Evolutionary conservation across 1,139 yeast genomes (phyloP).

Genomic region (Zygosaccharomyces sapae): DNA sequence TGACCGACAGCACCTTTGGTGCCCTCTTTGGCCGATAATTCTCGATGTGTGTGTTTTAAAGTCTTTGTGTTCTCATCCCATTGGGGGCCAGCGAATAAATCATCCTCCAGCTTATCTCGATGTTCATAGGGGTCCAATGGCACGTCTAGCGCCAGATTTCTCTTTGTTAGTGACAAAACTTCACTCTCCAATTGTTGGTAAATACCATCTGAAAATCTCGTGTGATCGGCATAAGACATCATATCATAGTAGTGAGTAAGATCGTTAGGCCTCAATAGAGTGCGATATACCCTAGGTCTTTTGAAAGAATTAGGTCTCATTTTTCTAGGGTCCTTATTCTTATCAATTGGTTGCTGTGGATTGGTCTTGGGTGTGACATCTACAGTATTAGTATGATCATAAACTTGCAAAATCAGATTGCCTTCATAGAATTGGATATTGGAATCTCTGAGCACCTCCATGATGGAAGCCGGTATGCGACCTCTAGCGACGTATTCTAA

Average conservation of each 20-base stretch:
- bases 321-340: slow-evolving; percentile 13
- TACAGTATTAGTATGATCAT: slow-evolving; percentile 59
- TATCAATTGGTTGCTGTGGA: slow-evolving; percentile 10
- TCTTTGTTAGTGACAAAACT: slow-evolving; percentile 66
- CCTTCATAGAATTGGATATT: slow-evolving; percentile 84
- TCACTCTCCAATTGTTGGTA: slow-evolving; percentile 68
- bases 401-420: slow-evolving; percentile 74
- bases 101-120: slow-evolving; percentile 45
- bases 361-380: slow-evolving; percentile 27
- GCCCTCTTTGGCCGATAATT: slow-evolving; percentile 43
- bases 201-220: slow-evolving; percentile 63
- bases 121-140: slow-evolving; percentile 61
- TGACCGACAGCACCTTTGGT: slow-evolving; percentile 43
- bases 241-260: slow-evolving; percentile 80
- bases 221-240: slow-evolving; percentile 76
- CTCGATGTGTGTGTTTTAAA: slow-evolving; percentile 47
- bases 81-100: slow-evolving; percentile 46
- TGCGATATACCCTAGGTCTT: slow-evolving; percentile 67
- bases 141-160: slow-evolving; percentile 71
- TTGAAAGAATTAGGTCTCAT: slow-evolving; percentile 32
- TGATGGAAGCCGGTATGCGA: slow-evolving; percentile 81
- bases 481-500: slow-evolving; percentile 74
- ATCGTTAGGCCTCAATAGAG: slow-evolving; percentile 75
- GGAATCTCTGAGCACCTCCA: slow-evolving; percentile 84
- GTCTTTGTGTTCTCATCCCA: slow-evolving; percentile 42